A percentile compares a stretch with the other conserved stretches of the same genome.
These are phyloP conservation scores for Talaromyces adpressus DNA, from an alignment of 495 filamentous ascomycete species.

Conservation along the genomic window DNA sequence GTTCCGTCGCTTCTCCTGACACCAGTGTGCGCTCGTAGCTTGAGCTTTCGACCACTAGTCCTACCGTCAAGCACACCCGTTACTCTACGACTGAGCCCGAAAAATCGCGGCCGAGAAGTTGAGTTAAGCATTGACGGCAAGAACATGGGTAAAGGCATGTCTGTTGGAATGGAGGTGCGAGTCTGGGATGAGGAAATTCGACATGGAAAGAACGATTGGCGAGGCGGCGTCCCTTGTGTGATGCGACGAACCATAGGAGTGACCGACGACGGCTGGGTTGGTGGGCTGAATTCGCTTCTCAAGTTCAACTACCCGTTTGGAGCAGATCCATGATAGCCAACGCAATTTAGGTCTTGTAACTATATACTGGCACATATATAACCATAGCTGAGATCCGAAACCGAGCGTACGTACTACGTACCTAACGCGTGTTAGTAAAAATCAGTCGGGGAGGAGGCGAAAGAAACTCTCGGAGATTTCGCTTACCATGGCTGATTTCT, in stretches of 20 bases:
- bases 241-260: constrained; percentile 43
- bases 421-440: neutral
- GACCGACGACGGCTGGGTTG: constrained; percentile 86
- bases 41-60: constrained; percentile 88
- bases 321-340: constrained; percentile 42
- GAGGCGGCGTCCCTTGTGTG: constrained; percentile 52
- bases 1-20: constrained; percentile 84
- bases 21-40: constrained; percentile 85
- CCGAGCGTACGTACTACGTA: neutral
- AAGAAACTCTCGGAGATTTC: neutral
- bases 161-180: constrained; percentile 77
- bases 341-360: constrained; percentile 13
- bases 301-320: constrained; percentile 99
- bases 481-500: neutral
- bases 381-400: neutral
- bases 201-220: constrained; percentile 56
- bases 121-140: constrained; percentile 88
- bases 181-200: constrained; percentile 75
- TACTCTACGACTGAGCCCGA: constrained; percentile 70
- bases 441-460: neutral
- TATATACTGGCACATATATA: constrained; percentile 2
- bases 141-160: constrained; percentile 59
- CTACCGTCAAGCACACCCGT: constrained; percentile 82
- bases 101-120: constrained; percentile 75
- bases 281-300: constrained; percentile 84